These are phyloP conservation scores for Serendipita sp. DNA, from an alignment of 768 basidiomycete species.

Conservation along the genomic window DNA sequence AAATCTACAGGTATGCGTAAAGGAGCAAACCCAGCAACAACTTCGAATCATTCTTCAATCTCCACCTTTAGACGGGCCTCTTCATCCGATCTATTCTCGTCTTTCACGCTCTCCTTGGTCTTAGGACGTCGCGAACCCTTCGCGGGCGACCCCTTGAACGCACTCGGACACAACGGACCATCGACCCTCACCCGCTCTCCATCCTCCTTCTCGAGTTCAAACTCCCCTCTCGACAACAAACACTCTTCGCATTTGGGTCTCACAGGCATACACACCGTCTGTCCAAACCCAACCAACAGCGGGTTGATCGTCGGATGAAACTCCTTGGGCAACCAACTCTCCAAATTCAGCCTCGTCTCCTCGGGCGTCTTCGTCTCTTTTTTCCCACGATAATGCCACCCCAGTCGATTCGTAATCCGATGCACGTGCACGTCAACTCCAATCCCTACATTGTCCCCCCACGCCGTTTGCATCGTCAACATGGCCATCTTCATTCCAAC, in stretches of 20 bases:
- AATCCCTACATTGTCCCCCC: constrained; percentile 70
- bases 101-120: not conserved
- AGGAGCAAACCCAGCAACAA: too few relatives aligned
- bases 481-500: constrained; percentile 98
- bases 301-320: constrained; percentile 64
- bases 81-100: too few relatives aligned
- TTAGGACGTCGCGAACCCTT: not conserved
- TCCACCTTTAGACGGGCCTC: not conserved
- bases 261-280: constrained; percentile 20
- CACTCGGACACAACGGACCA: constrained; percentile 3
- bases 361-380: constrained; percentile 74
- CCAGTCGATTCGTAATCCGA: constrained; percentile 80
- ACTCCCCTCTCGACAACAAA: not conserved
- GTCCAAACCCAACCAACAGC: constrained; percentile 71
- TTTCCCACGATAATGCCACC: constrained; percentile 45
- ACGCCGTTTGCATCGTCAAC: constrained; percentile 65
- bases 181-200: not conserved
- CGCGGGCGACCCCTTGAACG: not conserved
- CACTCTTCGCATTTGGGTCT: constrained; percentile 4
- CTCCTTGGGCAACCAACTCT: constrained; percentile 71
- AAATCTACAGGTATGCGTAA: too few relatives aligned
- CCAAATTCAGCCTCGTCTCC: constrained; percentile 74
- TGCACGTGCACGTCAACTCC: constrained; percentile 97
- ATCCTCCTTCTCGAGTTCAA: not conserved
- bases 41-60: not conserved